Conservation (phyloP, 768 basidiomycete genomes). For the Mycena latifolia region DNA sequence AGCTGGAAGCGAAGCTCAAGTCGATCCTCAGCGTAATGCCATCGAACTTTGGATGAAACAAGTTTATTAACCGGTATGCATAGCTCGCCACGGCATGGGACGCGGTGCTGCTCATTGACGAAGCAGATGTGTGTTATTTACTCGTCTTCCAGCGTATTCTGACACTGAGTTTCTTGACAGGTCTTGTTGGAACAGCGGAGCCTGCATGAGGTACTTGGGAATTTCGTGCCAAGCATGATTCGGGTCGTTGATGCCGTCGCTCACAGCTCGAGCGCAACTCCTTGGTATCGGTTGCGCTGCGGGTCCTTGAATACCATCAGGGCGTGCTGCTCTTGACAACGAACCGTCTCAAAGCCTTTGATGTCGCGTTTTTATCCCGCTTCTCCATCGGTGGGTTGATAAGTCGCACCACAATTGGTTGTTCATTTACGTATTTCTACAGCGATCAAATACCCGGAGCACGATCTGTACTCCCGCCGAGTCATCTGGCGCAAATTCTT, state of each 20-base stretch:
- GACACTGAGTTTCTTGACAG: background rate
- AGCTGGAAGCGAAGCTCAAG: slow-evolving; percentile 38
- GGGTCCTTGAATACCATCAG: slow-evolving; percentile 49
- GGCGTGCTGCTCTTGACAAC: slow-evolving; percentile 56
- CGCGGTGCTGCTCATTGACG: slow-evolving; percentile 40
- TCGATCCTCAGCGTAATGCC: slow-evolving; percentile 35
- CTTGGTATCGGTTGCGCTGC: slow-evolving; percentile 43
- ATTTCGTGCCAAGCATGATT: no score
- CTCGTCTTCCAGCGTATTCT: background rate
- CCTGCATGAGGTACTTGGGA: slow-evolving; percentile 37
- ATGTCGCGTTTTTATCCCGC: slow-evolving; percentile 54
- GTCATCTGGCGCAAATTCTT: slow-evolving; percentile 44
- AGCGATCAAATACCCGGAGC: slow-evolving; percentile 44
- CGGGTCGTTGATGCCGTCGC: no score
- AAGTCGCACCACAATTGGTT: background rate
- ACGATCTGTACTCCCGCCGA: slow-evolving; percentile 36
- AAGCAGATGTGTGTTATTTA: slow-evolving; percentile 41
- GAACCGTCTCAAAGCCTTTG: slow-evolving; percentile 50
- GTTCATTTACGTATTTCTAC: background rate
- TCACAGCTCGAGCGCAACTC: slow-evolving; percentile 41
- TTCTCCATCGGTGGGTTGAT: slow-evolving; percentile 49
- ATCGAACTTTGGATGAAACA: background rate
- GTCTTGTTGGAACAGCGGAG: slow-evolving; percentile 41
- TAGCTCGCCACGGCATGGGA: slow-evolving; percentile 40
- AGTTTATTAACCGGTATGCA: no score